Percentiles rank a stretch among this genome's conserved stretches.
Conservation (phyloP, 768 basidiomycete species). For the Suillus subluteus region DNA sequence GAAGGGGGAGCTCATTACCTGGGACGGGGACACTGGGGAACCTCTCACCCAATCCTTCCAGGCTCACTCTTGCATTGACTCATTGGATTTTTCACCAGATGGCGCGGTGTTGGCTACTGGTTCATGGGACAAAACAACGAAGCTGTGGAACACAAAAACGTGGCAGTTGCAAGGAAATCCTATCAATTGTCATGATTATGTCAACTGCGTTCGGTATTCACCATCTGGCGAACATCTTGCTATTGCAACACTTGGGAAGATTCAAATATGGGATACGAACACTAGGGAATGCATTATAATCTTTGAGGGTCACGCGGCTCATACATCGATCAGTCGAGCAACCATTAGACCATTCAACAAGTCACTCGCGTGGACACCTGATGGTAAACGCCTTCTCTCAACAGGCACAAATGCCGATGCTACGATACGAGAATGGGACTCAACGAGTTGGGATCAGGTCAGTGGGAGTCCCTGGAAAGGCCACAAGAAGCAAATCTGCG, state of each 20-base stretch:
- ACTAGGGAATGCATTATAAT: background rate
- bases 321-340: background rate
- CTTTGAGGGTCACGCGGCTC: background rate
- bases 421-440: background rate
- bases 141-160: background rate
- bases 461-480: background rate
- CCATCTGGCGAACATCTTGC: background rate
- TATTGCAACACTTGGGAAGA: background rate
- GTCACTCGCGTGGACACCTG: background rate
- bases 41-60: background rate
- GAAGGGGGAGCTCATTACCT: background rate
- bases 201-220: background rate
- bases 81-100: conserved; percentile 1
- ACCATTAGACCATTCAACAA: background rate
- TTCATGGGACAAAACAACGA: background rate
- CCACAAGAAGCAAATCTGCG: background rate
- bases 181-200: background rate
- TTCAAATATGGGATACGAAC: background rate
- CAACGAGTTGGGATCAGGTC: background rate
- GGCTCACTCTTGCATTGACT: background rate
- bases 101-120: background rate
- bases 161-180: background rate
- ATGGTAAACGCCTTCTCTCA: background rate
- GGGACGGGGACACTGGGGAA: background rate
- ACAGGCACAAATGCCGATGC: background rate